Percentiles rank a stretch among this genome's conserved stretches.
Evolutionary conservation across 495 filamentous ascomycete species (phyloP).

Genomic region (Pseudevernia furfuracea): DNA sequence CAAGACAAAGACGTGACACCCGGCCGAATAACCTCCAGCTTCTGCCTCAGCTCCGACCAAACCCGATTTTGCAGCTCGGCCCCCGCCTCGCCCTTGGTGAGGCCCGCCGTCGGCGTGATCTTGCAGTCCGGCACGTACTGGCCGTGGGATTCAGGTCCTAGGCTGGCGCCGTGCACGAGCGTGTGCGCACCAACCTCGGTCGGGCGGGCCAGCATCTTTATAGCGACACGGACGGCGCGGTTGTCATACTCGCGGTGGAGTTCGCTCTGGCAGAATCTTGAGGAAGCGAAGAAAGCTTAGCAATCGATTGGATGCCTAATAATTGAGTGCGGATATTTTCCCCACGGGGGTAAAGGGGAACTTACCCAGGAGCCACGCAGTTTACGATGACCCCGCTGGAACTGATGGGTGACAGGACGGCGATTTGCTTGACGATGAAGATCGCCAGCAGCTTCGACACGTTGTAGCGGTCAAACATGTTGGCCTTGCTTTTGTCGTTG

Average conservation of each 20-base stretch:
- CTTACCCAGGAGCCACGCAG: slow-evolving; percentile 42
- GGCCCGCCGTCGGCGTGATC: slow-evolving; percentile 28
- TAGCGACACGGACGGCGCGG: slow-evolving; percentile 21
- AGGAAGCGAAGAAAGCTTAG: not conserved
- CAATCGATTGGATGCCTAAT: not conserved
- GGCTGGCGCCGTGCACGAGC: slow-evolving; percentile 34
- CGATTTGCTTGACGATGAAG: slow-evolving; percentile 42
- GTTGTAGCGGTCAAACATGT: slow-evolving; percentile 34
- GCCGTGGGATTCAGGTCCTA: slow-evolving; percentile 40
- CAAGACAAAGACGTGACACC: slow-evolving; percentile 26
- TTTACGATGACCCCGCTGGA: slow-evolving; percentile 36
- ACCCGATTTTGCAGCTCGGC: slow-evolving; percentile 40
- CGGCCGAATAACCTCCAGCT: slow-evolving; percentile 39
- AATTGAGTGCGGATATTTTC: slow-evolving; percentile 6
- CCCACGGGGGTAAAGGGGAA: slow-evolving; percentile 30
- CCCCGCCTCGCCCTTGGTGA: slow-evolving; percentile 34
- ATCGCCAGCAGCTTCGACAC: slow-evolving; percentile 48
- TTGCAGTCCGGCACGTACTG: slow-evolving; percentile 37
- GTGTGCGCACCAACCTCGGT: slow-evolving; percentile 45
- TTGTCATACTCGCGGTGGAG: not conserved
- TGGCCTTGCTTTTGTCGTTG: slow-evolving; percentile 28
- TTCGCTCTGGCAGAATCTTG: not conserved
- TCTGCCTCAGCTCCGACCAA: slow-evolving; percentile 40
- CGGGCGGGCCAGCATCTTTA: slow-evolving; percentile 33
- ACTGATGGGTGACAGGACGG: slow-evolving; percentile 20